A percentile compares a stretch with the other conserved stretches of the same genome.
Evolutionary conservation across 441 rosid genomes (phyloP).

Genomic region (Jatropha podagrica): DNA sequence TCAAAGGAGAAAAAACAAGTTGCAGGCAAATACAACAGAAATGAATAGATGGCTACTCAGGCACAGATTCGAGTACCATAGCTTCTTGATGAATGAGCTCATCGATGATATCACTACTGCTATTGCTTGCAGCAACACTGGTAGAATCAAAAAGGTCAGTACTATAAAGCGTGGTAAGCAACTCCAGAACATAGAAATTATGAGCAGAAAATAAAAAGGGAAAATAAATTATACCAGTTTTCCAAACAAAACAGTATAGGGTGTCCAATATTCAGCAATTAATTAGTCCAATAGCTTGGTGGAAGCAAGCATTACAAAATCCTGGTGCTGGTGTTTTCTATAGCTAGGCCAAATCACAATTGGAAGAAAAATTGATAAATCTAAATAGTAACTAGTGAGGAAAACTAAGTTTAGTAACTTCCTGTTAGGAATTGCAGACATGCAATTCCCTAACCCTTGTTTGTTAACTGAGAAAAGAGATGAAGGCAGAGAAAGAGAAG

Average conservation of each 20-base stretch:
- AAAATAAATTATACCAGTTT: neutral
- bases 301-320: too few relatives aligned
- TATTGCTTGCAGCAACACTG: constrained; percentile 16
- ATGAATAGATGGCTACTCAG: neutral
- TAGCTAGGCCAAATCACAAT: too few relatives aligned
- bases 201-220: neutral
- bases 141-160: constrained; percentile 16
- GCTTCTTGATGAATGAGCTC: constrained; percentile 5
- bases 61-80: constrained; percentile 5
- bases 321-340: too few relatives aligned
- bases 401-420: too few relatives aligned
- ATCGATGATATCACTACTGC: neutral
- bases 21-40: neutral
- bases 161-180: constrained; percentile 6
- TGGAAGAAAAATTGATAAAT: too few relatives aligned
- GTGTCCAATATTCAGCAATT: too few relatives aligned
- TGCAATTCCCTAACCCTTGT: too few relatives aligned
- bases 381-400: too few relatives aligned
- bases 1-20: neutral
- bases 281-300: too few relatives aligned
- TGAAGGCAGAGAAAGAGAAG: too few relatives aligned
- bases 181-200: neutral
- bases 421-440: too few relatives aligned
- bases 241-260: neutral
- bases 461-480: too few relatives aligned